Conservation (phyloP, 108 stramenopile genomes). For the Stephanodiscus minutulus region DNA sequence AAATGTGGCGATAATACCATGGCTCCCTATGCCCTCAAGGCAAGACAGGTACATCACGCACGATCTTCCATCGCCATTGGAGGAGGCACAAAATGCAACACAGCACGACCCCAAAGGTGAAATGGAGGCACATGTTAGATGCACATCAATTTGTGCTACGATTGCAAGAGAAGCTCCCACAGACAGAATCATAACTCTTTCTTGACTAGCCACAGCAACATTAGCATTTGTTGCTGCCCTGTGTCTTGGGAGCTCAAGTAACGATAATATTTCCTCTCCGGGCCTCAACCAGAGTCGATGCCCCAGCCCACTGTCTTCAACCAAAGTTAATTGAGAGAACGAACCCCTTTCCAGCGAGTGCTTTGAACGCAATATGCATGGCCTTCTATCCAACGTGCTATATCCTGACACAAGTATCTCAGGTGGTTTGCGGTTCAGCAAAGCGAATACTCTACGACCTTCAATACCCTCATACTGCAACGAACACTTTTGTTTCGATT, state of each 20-base stretch:
- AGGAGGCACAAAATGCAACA: constrained; percentile 63
- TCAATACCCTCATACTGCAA: constrained; percentile 63
- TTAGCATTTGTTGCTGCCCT: constrained; percentile 45
- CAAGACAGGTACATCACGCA: constrained; percentile 75
- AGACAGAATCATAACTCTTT: constrained; percentile 71
- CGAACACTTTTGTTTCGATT: constrained; percentile 50
- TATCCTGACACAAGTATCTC: constrained; percentile 52
- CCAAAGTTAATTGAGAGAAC: constrained; percentile 44
- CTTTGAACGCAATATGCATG: constrained; percentile 54
- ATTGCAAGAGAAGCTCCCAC: constrained; percentile 46
- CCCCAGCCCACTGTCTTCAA: constrained; percentile 28
- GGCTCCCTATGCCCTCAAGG: constrained; percentile 31
- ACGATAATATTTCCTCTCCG: constrained; percentile 59
- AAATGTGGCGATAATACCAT: constrained; percentile 65
- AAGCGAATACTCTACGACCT: constrained; percentile 54
- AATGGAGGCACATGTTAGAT: constrained; percentile 48
- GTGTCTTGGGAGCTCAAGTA: constrained; percentile 60
- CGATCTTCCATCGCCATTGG: constrained; percentile 32
- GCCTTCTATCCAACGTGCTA: constrained; percentile 33
- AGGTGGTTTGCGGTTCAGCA: constrained; percentile 45
- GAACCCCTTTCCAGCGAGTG: constrained; percentile 34
- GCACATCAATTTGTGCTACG: constrained; percentile 46
- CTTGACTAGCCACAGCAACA: constrained; percentile 68
- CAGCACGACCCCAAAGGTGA: constrained; percentile 78
- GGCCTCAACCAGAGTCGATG: constrained; percentile 59